Conservation (phyloP, 345 rosid species). For the Physaria fendleri region DNA sequence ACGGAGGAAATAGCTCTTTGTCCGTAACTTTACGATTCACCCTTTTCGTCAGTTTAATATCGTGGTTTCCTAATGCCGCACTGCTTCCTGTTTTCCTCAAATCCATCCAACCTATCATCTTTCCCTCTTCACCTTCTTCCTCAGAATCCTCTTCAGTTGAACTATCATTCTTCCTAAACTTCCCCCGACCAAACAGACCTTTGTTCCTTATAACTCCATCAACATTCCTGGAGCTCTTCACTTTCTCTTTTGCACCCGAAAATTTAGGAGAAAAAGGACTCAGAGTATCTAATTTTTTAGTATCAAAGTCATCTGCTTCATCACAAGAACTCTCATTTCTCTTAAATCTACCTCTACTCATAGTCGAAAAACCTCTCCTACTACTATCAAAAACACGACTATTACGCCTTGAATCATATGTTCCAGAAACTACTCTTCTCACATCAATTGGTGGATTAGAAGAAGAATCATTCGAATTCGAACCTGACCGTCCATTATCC, state of each 20-base stretch:
- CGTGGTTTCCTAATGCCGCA: constrained; percentile 70
- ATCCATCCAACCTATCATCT: constrained; percentile 40
- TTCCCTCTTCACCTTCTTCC: constrained; percentile 28
- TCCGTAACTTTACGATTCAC: constrained; percentile 51
- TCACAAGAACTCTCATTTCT: constrained; percentile 43
- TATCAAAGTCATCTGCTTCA: constrained; percentile 25
- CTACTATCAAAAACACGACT: constrained; percentile 10
- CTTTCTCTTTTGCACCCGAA: constrained; percentile 19
- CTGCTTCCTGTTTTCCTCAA: constrained; percentile 55
- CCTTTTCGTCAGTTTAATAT: constrained; percentile 58
- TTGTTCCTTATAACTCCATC: constrained; percentile 22
- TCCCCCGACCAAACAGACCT: constrained; percentile 27
- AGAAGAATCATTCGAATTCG: constrained; percentile 15
- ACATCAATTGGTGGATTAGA: constrained; percentile 44
- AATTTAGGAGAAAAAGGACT: constrained; percentile 21
- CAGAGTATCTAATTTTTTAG: constrained; percentile 11
- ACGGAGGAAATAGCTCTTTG: constrained; percentile 44
- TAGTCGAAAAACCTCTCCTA: constrained; percentile 41
- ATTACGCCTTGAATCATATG: background rate
- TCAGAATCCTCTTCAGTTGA: constrained; percentile 61
- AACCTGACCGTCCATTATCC: constrained; percentile 27
- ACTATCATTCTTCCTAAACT: constrained; percentile 44
- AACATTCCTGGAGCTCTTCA: constrained; percentile 18
- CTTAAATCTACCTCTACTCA: constrained; percentile 33
- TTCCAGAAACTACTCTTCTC: constrained; percentile 36